Base-by-base conservation (phyloP, 2,329 filamentous ascomycete species). In the Penicillium brevicompactum region DNA sequence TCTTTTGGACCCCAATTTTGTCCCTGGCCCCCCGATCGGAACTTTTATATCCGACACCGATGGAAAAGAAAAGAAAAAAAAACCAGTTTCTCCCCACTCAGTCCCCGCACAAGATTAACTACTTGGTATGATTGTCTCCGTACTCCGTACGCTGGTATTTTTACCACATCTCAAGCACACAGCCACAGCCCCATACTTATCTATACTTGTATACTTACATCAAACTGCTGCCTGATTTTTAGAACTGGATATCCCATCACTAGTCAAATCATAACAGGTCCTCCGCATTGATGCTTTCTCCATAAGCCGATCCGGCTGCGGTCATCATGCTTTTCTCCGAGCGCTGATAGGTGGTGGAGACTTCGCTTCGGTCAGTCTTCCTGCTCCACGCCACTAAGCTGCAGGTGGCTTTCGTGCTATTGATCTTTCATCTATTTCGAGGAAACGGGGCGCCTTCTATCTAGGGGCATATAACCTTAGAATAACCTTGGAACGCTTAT, bases 221-320 rank as follows among this genome's bases (percentile, higher is more conserved):
- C 43, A 56, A 46, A 45, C 40, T 63, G 57, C 50, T 62, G 60
- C 60, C 62, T 64, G 51, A 40, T 48, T 56, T 54, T 45, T 27
- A 55, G 44, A 60, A 49, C 42, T 16, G 31, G 14, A 38, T 48
- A 27, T 27, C 24, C 6, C 37, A 14, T 32, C 22, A 27, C 21
- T 45, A 50, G 21, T 37, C 30, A n/a, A 50, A n/a, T 37, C 30
- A n/a, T n/a, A 6, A n/a, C 3, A 18, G n/a, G 46, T 27, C 37
- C 46, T 60, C 60, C 56, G 58, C 51, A 63, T 47, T 54, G 44
- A 50, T 54, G 51, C 40, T 51, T 46, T 43, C 37, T 49, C 30
- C 52, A 51, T 54, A 50, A 53, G 51, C 38, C 40, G 51, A 53
- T 53, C 51, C 46, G 51, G 51, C 46, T 44, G 40, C 34, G 13